These are phyloP conservation scores for Ploettnerulaceae sp. DNA, from an alignment of 2,329 filamentous ascomycete species.

Conservation along the genomic window DNA sequence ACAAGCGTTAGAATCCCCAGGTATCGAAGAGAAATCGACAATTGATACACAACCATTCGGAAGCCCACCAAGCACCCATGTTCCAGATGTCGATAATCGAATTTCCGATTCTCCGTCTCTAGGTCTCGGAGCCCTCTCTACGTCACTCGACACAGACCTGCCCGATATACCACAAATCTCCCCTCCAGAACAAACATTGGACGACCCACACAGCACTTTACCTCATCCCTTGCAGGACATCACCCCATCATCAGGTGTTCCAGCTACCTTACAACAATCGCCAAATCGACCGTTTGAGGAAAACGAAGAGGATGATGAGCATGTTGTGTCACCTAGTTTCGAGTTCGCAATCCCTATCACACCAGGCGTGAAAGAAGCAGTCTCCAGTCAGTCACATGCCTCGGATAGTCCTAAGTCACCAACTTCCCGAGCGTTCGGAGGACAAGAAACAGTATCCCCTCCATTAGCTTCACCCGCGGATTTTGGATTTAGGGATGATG, in stretches of 20 bases:
- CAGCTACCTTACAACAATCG: not conserved
- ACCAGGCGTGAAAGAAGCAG: not conserved
- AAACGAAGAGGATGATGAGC: not conserved
- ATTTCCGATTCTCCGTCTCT: no score
- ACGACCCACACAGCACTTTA: not conserved
- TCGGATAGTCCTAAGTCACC: no score
- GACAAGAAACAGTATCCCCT: slow-evolving; percentile 3
- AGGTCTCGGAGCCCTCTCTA: no score
- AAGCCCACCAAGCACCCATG: no score
- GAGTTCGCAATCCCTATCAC: slow-evolving; percentile 1
- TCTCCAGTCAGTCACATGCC: no score
- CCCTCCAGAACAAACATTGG: not conserved
- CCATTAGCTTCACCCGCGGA: not conserved
- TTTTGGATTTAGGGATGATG: not conserved
- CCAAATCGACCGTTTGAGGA: not conserved
- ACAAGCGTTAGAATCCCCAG: no score
- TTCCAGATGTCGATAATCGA: no score
- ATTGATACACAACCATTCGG: no score
- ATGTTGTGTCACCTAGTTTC: not conserved
- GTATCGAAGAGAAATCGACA: no score
- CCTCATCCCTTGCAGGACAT: not conserved
- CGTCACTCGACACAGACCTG: not conserved
- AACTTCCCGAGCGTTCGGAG: no score
- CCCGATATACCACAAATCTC: not conserved
- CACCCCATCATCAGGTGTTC: not conserved